Evolutionary conservation across 176 grass and related monocot genomes (phyloP).

Genomic region (Cenchrus purpureus): DNA sequence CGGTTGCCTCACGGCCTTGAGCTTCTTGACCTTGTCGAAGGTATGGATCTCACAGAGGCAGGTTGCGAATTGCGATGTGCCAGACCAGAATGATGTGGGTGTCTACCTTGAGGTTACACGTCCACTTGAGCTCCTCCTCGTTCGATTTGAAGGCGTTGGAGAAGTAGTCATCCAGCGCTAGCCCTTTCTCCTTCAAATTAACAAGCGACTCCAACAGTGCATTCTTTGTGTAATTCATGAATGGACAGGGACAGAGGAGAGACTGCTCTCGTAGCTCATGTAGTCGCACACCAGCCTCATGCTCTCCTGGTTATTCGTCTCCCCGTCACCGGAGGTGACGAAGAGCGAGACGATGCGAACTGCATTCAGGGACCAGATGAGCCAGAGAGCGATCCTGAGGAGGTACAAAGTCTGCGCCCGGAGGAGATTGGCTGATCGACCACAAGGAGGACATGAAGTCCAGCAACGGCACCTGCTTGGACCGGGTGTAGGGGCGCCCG

Average conservation of each 20-base stretch:
- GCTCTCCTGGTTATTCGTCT: not conserved
- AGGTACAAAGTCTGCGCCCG: not conserved
- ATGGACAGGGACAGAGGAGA: no score
- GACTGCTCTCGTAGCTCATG: conserved; percentile 10
- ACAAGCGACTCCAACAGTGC: no score
- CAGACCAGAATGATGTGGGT: conserved; percentile 30
- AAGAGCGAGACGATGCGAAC: not conserved
- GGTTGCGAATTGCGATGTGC: conserved; percentile 6
- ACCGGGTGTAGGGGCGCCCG: not conserved
- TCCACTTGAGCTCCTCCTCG: no score
- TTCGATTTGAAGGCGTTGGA: not conserved
- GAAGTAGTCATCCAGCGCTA: not conserved
- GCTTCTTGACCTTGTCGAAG: no score
- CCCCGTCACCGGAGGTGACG: accelerated
- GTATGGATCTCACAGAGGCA: conserved; percentile 10
- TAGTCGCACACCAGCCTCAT: conserved; percentile 27
- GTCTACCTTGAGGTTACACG: not conserved
- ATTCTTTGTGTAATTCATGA: no score
- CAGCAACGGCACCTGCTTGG: not conserved
- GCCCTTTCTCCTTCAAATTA: no score
- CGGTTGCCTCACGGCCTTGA: no score
- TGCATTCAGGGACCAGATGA: conserved; percentile 24
- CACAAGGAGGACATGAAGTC: conserved; percentile 38
- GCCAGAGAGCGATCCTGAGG: conserved; percentile 16
- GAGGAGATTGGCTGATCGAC: conserved; percentile 14